Evolutionary conservation across 495 filamentous ascomycete genomes (phyloP), one percentile per base, ranked within the genome.

Genomic region (Thermochaetoides thermophila): DNA sequence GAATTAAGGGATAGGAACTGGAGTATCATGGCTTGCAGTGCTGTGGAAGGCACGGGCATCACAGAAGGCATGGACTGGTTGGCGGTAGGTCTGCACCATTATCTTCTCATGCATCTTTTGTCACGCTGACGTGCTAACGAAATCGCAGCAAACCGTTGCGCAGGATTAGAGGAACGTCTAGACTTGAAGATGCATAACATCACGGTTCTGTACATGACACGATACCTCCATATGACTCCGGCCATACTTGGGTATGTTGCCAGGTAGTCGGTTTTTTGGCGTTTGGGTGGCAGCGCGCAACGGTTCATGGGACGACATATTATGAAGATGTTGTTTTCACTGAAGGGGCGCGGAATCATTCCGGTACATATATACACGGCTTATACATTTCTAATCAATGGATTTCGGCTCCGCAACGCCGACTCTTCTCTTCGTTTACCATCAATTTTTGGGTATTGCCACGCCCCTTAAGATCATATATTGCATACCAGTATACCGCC

Each of bases 61-160:
- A 78, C 73, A 35, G 89, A 97, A 53, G 89, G 89, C 30, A 97
- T 97, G 89, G 86, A 97, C 61, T 97, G 89, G 89, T 59, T 97
- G 51, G 84, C 89, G 71, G 86, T 93, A 60, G 64, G 84, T 76
- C 24, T n/a, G 14, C 7, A n/a, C 16, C 30, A 4, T 32, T 22
- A 30, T 16, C 7, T n/a, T 20, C 22, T 28, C 25, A n/a, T 13
- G 4, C 15, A 19, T 9, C 16, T 11, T 14, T 21, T 12, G 7
- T 19, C 37, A 18, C 11, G 11, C 11, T 12, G 8, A 15, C 7
- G 10, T 16, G n/a, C 52, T 50, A 35, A 58, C 43, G 17, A 22
- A 39, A 25, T n/a, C 14, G 40, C 37, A 66, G 63, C 60, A 65
- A 63, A 66, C 63, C 27, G 63, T 66, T 35, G 46, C 53, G 31